These are phyloP conservation scores for Stagonosporopsis cucurbitacearum DNA, from an alignment of 2,329 filamentous ascomycete genomes.

Conservation along the genomic window DNA sequence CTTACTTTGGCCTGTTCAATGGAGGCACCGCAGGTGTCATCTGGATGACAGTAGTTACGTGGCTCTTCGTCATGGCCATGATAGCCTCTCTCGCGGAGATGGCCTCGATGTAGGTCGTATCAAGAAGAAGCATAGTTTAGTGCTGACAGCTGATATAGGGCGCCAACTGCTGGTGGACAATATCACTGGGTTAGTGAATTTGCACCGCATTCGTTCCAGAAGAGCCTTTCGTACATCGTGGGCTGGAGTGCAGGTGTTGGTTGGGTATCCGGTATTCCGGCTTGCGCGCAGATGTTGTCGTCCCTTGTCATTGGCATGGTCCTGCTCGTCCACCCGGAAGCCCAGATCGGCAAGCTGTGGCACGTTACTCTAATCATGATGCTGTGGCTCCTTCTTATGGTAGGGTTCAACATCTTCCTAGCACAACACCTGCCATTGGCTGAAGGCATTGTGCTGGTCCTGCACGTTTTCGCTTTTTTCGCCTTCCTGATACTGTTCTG, in stretches of 20 bases:
- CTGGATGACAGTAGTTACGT: slow-evolving; percentile 35
- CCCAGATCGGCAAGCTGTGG: slow-evolving; percentile 45
- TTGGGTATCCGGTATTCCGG: slow-evolving; percentile 38
- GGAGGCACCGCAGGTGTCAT: slow-evolving; percentile 38
- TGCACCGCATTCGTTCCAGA: slow-evolving; percentile 37
- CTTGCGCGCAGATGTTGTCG: slow-evolving; percentile 32
- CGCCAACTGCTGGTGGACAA: slow-evolving; percentile 28
- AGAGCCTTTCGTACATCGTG: slow-evolving; percentile 29
- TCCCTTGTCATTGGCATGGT: slow-evolving; percentile 35
- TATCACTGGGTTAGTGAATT: slow-evolving; percentile 37
- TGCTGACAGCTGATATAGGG: slow-evolving; percentile 12
- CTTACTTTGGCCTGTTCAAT: slow-evolving; percentile 27
- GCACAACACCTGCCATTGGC: slow-evolving; percentile 52
- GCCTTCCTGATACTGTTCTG: slow-evolving; percentile 52
- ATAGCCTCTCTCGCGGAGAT: slow-evolving; percentile 35
- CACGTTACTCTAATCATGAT: slow-evolving; percentile 49
- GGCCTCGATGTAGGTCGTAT: slow-evolving; percentile 36
- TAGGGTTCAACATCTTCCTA: slow-evolving; percentile 52
- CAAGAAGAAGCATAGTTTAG: background rate
- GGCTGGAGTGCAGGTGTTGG: slow-evolving; percentile 33
- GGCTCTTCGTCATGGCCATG: slow-evolving; percentile 30
- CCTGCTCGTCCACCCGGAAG: slow-evolving; percentile 50
- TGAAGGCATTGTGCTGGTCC: slow-evolving; percentile 53
- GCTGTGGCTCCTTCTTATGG: slow-evolving; percentile 39
- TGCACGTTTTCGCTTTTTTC: slow-evolving; percentile 59